Base-by-base conservation (phyloP, 2,329 filamentous ascomycete genomes). In the Penicillium thymicola region DNA sequence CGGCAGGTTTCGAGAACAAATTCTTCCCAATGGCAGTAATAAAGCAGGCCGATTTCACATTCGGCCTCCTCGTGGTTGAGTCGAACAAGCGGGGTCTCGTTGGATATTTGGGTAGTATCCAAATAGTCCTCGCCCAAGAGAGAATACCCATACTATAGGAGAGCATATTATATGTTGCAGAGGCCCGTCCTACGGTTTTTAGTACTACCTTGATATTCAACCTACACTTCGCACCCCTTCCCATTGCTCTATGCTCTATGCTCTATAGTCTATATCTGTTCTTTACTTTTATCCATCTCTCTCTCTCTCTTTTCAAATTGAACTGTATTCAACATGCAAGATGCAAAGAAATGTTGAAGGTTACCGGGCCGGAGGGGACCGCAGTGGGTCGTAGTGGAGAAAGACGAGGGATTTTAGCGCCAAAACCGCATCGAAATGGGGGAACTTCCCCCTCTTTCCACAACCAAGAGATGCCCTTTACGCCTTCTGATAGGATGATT, bases 301-400 rank as follows among this genome's bases (percentile, higher is more conserved):
- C 14, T 21, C 21, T 21, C 21, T 21, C 21, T 21, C 21, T 21
- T 21, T 21, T 21, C 9, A 23, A 30, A 27, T 42, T 28, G 38
- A 23, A 44, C 34, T 10, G 4, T 25, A 5, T 36, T 30, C n/a
- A 40, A 43, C 7, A 28, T 40, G 32, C 32, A 47, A 54, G 14
- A 37, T 62, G 57, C 55, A 61, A 57, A 55, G 51, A 59, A 50
- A 55, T 41, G 52, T 48, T 64, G 61, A 66, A 66, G 63, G 62
- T 66, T 65, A 47, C 63, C 62, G 64, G 64, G 23, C 60, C 63
- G 64, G 60, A 48, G 63, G 59, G 63, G 62, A 66, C 63, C 63
- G 64, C 55, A 62, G 64, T 65, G 64, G 64, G 60, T 61, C 64
- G 38, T 18, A 57, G 59, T 59, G 59, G 57, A 59, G 57, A 52